Evolutionary conservation across 371 early-diverging fungal species (phyloP), one percentile per base, ranked within the genome.

Genomic region (Mortierella polycephala): DNA sequence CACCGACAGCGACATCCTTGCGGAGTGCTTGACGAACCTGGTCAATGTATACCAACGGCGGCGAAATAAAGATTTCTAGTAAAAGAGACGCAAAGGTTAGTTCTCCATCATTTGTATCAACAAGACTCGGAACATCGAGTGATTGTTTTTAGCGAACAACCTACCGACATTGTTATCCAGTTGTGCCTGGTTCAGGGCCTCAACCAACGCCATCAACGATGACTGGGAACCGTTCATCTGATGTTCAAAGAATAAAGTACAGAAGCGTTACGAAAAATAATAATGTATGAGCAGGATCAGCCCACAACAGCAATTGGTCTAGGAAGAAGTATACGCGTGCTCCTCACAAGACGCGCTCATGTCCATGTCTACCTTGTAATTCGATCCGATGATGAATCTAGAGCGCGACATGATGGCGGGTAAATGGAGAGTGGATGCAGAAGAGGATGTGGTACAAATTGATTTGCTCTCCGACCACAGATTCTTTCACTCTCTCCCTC

Each of bases 61-160:
- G 96, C 64, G 97, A 95, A 56, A 99, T 89, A 63, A 98, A 97
- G 57, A 98, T 94, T 87, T 99, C 99, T 92, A 84, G 13, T 37
- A 18, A 54, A 8, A 16, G 14, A 30, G 41, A 40, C 45, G 18
- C 42, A 16, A 42, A 1, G 7, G 14, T 3, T 7, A 23, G 14
- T 23, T 7, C 20, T 1, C 14, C 45, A 13, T 37, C 2, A 47
- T 37, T 4, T n/a, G 37, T 12, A 11, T 49, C 0, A 14, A 18
- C 5, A 9, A 5, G 20, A 10, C 14, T 12, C 23, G 10, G 21
- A 4, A 42, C 13, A 41, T 12, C 12, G 42, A 45, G 14, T 8
- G 18, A 7, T 16, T 20, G 14, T 1, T 21, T 0, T 7, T 20
- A 57, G 14, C 2, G 20, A 13, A 41, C 18, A 18, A 9, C 42